These are phyloP conservation scores for Leishmania turanica DNA, from an alignment of 208 protist species.

Conservation along the genomic window DNA sequence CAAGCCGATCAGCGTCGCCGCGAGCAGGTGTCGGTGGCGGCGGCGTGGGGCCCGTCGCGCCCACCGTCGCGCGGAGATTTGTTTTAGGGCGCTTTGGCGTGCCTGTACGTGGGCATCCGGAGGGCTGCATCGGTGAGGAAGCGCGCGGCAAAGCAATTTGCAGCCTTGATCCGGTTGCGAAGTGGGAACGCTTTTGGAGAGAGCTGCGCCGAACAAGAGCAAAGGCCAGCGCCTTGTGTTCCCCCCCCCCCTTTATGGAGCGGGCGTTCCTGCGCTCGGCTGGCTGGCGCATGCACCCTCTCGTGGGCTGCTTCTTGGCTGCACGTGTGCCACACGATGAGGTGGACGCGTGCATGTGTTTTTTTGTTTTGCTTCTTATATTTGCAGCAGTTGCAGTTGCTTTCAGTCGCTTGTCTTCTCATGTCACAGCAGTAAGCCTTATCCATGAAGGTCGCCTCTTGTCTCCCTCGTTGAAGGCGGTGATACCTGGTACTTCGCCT, in stretches of 20 bases:
- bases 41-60: slow-evolving; percentile 15
- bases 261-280: background rate
- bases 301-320: background rate
- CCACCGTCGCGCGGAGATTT: background rate
- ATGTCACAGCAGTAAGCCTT: background rate
- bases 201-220: background rate
- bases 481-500: background rate
- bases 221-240: background rate
- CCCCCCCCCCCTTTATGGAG: background rate
- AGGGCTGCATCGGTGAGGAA: background rate
- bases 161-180: background rate
- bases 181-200: background rate
- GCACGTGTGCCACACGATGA: background rate
- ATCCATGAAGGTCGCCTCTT: background rate
- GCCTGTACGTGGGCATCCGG: background rate
- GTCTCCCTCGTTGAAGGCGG: background rate
- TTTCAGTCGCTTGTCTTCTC: slow-evolving; percentile 1
- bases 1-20: slow-evolving; percentile 59
- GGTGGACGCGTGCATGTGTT: background rate
- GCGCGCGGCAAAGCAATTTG: background rate
- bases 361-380: too few species aligned
- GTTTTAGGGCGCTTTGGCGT: slow-evolving; percentile 5
- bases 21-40: slow-evolving; percentile 38
- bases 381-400: background rate
- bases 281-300: background rate